These are phyloP conservation scores for Coniosporium tulheliwenetii DNA, from an alignment of 2,329 filamentous ascomycete species.

Conservation along the genomic window DNA sequence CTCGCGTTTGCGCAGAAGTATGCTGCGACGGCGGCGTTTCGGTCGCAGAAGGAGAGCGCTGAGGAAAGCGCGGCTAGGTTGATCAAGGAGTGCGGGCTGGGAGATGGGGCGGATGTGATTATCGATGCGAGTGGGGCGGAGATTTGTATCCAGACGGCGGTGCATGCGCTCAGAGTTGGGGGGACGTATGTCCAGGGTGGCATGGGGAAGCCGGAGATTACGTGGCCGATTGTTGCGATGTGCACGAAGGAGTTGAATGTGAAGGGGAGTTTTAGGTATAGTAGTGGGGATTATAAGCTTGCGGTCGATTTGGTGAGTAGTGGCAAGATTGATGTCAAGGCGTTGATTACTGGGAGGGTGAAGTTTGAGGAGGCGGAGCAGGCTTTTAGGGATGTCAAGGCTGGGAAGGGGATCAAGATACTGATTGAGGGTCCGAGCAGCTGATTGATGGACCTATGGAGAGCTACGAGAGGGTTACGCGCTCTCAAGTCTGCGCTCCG, in stretches of 20 bases:
- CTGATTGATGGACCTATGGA: background rate
- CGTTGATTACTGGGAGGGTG: constrained; percentile 63
- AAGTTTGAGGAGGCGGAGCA: constrained; percentile 69
- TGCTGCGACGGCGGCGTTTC: constrained; percentile 55
- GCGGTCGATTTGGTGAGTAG: constrained; percentile 61
- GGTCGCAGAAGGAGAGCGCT: constrained; percentile 41
- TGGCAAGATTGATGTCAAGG: constrained; percentile 60
- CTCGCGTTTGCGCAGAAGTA: constrained; percentile 65
- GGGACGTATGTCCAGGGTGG: constrained; percentile 58
- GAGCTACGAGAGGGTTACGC: background rate
- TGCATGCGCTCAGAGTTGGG: constrained; percentile 31
- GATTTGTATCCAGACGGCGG: constrained; percentile 31
- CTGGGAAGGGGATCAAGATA: constrained; percentile 60
- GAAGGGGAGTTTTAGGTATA: constrained; percentile 82
- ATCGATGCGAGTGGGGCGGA: constrained; percentile 34
- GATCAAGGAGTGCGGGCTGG: constrained; percentile 46
- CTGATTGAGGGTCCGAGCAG: constrained; percentile 29
- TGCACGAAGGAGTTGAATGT: constrained; percentile 80
- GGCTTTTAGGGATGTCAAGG: constrained; percentile 76
- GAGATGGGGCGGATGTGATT: constrained; percentile 29
- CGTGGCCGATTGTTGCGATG: constrained; percentile 79
- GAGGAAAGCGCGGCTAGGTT: constrained; percentile 61
- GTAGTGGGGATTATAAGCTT: constrained; percentile 71
- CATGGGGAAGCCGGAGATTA: constrained; percentile 80
- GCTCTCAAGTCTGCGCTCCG: too few species aligned